Base-by-base conservation (phyloP, 352 stramenopile genomes). In the Plasmopara muralis region DNA sequence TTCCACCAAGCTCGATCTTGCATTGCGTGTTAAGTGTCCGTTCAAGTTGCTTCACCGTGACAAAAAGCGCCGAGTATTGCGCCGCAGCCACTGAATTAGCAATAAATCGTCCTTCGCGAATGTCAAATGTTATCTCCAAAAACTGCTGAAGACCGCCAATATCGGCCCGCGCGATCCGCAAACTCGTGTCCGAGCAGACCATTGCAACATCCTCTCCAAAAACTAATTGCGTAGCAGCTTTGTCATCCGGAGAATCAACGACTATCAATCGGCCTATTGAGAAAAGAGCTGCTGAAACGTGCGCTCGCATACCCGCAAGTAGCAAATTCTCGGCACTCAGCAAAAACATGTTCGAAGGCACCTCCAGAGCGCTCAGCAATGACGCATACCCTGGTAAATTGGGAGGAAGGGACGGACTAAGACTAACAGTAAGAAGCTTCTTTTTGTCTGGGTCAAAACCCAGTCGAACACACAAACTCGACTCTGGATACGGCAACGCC, bases 101-200 rank as follows among this genome's bases (percentile, higher is more conserved):
- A 33, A 83, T 72, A 56, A 89, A 93, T 9, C 63, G 61, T 5
- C 79, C 83, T 31, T 87, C 70, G 13, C 80, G 77, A 56, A 90
- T 75, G 43, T 93, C 79, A 56, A 93, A 93, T 16, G 77, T 83
- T n/a, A 93, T 57, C 41, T 87, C 75, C 14, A 93, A 45, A 55
- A 83, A 87, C 51, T 90, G 74, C 47, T 86, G 66, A 37, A 92
- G 55, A 18, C 83, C 83, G 4, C 77, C 77, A 68, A 89, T 89
- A 54, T 93, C 83, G 5, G 76, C 66, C 5, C 83, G 69, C 2
- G 76, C 66, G 7, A 93, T 67, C 14, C 68, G 75, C 18, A 93
- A 68, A 52, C 73, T 87, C 14, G 77, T 76, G 5, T 72, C 57
- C 7, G 77, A 74, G 57, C 66, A 85, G 16, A 78, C 42, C 41